Conservation (phyloP, 331 rosid genomes). For the Quercus lobata region DNA sequence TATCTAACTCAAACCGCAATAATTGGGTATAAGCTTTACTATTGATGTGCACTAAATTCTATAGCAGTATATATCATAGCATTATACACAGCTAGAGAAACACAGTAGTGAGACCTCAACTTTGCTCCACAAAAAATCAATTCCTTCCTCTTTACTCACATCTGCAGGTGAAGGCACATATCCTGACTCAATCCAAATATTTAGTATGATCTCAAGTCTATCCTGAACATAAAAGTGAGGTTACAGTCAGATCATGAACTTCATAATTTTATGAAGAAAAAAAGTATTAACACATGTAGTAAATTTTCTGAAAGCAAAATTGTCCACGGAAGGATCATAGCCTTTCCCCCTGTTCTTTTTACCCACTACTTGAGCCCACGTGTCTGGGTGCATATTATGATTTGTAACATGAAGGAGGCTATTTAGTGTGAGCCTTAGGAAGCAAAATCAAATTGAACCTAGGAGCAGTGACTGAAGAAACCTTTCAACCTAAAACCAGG, state of each 20-base stretch:
- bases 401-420: no score
- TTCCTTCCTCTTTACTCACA: constrained; percentile 75
- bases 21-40: constrained; percentile 12
- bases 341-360: neutral
- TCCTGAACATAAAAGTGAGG: constrained; percentile 46
- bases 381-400: neutral
- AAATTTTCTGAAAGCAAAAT: neutral
- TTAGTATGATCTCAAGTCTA: constrained; percentile 81
- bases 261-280: neutral
- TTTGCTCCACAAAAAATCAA: constrained; percentile 52
- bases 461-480: neutral
- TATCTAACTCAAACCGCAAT: constrained; percentile 41
- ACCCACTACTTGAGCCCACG: neutral
- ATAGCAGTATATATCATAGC: neutral
- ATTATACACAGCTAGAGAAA: neutral
- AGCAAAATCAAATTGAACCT: neutral
- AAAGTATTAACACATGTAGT: neutral
- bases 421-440: no score
- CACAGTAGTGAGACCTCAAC: constrained; percentile 35
- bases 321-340: neutral
- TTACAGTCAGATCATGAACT: constrained; percentile 11
- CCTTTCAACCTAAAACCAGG: neutral
- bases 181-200: constrained; percentile 72
- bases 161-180: constrained; percentile 79
- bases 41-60: neutral